These are phyloP conservation scores for Microbotryomycetes sp. DNA, from an alignment of 1,284 basidiomycete genomes.

Conservation along the genomic window DNA sequence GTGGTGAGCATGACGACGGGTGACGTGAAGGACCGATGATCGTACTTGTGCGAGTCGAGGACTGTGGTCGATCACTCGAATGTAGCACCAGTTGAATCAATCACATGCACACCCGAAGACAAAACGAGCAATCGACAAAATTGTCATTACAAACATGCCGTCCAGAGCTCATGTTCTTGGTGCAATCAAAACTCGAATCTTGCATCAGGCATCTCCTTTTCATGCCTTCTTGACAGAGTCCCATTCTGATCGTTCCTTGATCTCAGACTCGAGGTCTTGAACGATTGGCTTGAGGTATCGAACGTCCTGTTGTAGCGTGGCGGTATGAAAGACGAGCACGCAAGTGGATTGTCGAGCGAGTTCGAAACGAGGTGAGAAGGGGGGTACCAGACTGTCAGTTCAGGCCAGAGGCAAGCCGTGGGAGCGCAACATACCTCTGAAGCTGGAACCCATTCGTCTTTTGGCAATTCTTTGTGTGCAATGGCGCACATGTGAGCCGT, in stretches of 20 bases:
- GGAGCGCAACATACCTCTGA: constrained; percentile 59
- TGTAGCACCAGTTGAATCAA: too few species aligned
- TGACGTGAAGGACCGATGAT: too few species aligned
- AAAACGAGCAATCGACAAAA: too few species aligned
- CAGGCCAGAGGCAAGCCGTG: background rate
- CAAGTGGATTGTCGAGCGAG: background rate
- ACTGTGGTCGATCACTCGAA: too few species aligned
- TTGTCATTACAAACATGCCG: too few species aligned
- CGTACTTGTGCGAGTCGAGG: too few species aligned
- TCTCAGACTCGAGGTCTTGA: constrained; percentile 65
- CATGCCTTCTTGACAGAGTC: constrained; percentile 51
- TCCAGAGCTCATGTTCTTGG: too few species aligned
- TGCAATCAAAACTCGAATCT: background rate
- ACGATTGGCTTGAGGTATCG: constrained; percentile 85
- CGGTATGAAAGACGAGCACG: background rate
- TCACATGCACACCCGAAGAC: too few species aligned
- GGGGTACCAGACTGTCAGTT: background rate
- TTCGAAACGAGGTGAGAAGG: too few species aligned
- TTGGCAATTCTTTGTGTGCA: constrained; percentile 73
- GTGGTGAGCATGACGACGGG: too few species aligned
- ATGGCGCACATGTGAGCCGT: constrained; percentile 68
- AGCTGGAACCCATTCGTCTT: constrained; percentile 72
- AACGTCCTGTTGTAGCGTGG: constrained; percentile 57
- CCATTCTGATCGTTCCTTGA: constrained; percentile 73
- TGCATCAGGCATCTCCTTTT: background rate